Evolutionary conservation across 768 basidiomycete genomes (phyloP).

Genomic region (Gloeopeniophorella convolvens): DNA sequence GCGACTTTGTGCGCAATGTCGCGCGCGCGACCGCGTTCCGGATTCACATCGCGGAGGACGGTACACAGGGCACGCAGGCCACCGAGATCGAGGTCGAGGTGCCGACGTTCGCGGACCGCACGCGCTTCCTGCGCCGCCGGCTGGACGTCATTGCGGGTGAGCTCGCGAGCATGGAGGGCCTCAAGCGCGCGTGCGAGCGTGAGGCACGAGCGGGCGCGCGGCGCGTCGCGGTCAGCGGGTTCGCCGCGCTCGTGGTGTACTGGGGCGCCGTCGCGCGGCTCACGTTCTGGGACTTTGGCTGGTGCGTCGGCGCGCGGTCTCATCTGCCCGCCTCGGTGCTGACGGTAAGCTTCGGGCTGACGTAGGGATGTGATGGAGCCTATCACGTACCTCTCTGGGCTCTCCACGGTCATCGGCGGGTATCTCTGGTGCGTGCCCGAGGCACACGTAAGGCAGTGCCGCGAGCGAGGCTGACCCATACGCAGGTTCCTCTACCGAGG

Average conservation of each 20-base stretch:
- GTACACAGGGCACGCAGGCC: conserved; percentile 16
- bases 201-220: conserved; percentile 52
- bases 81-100: conserved; percentile 45
- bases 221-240: conserved; percentile 49
- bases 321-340: background rate
- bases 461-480: too few relatives aligned
- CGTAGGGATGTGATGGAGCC: conserved; percentile 64
- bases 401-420: conserved; percentile 54
- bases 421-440: conserved; percentile 41
- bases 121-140: conserved; percentile 47
- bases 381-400: conserved; percentile 57
- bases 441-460: too few relatives aligned
- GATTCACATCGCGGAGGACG: conserved; percentile 32
- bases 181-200: conserved; percentile 50
- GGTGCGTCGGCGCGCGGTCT: conserved; percentile 28
- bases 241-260: conserved; percentile 53
- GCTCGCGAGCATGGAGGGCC: conserved; percentile 42
- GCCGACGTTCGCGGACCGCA: conserved; percentile 57
- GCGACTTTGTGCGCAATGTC: conserved; percentile 59
- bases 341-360: too few relatives aligned
- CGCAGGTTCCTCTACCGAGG: conserved; percentile 49
- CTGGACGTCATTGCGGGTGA: conserved; percentile 38
- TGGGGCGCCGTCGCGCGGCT: conserved; percentile 60
- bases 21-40: conserved; percentile 48
- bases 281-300: conserved; percentile 58